A percentile compares a stretch with the other conserved stretches of the same genome.
phyloP scores from a whole-genome alignment of 441 rosid species.

The Gossypium davidsonii region DNA sequence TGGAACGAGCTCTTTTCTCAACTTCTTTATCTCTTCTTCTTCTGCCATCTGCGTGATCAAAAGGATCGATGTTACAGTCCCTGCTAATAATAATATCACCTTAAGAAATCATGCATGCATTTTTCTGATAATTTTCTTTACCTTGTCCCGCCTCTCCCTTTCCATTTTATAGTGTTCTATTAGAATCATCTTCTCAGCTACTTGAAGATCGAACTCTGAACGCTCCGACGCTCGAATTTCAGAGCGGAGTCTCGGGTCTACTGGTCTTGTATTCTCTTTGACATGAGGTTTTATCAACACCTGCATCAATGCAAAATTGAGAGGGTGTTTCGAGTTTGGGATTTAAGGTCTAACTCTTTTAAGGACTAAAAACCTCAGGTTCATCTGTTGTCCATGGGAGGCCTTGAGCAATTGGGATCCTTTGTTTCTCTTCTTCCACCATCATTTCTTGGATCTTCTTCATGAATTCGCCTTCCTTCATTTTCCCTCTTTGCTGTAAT shows the following conservation, averaged over 20 bases:
- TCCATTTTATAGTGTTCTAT: constrained; percentile 85
- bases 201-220: constrained; percentile 62
- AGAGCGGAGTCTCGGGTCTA: constrained; percentile 62
- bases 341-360: neutral
- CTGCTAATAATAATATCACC: neutral
- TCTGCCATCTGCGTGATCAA: constrained; percentile 51
- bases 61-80: neutral
- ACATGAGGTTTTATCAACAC: constrained; percentile 59
- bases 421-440: constrained; percentile 59
- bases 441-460: constrained; percentile 67
- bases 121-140: constrained; percentile 15
- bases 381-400: constrained; percentile 97
- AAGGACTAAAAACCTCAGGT: constrained; percentile 53
- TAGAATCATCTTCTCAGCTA: constrained; percentile 64
- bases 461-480: constrained; percentile 78
- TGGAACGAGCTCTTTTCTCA: constrained; percentile 81
- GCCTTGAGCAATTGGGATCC: constrained; percentile 88
- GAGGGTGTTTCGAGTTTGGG: neutral
- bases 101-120: neutral
- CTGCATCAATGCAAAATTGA: constrained; percentile 28
- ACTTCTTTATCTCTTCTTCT: constrained; percentile 72
- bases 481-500: constrained; percentile 70
- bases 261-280: constrained; percentile 64
- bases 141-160: constrained; percentile 79
- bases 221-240: constrained; percentile 80